These are phyloP conservation scores for Dothideomycetes sp. DNA, from an alignment of 2,329 filamentous ascomycete species.

Conservation along the genomic window DNA sequence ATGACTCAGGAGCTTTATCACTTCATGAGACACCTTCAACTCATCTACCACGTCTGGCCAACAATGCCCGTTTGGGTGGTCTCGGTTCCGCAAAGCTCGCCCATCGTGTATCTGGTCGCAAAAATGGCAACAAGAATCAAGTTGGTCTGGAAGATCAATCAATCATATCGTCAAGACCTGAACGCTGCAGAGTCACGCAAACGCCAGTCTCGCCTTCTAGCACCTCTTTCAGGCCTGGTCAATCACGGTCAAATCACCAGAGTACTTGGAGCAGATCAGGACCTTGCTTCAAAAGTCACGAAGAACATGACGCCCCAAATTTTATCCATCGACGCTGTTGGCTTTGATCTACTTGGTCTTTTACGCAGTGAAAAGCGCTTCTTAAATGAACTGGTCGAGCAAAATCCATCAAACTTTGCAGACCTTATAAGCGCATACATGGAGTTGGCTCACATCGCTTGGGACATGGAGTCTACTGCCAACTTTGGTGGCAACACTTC, in stretches of 20 bases:
- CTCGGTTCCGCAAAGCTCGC: neutral
- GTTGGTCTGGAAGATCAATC: slow-evolving; percentile 3
- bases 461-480: neutral
- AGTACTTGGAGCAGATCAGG: neutral
- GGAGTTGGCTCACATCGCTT: neutral
- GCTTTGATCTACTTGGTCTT: slow-evolving; percentile 1
- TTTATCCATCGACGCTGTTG: neutral
- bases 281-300: neutral
- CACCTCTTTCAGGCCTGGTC: neutral
- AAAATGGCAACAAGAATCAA: slow-evolving; percentile 3
- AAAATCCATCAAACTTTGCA: neutral
- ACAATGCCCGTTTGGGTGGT: neutral
- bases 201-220: neutral
- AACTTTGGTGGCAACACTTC: too few relatives aligned
- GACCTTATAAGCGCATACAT: neutral
- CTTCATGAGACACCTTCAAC: neutral
- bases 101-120: neutral
- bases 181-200: neutral
- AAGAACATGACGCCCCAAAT: neutral
- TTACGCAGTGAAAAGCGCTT: neutral
- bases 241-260: neutral
- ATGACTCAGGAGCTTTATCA: slow-evolving; percentile 1
- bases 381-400: neutral
- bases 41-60: slow-evolving; percentile 3
- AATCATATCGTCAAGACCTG: neutral